Evolutionary conservation across 164 flowering plant species (phyloP).

Genomic region (Umbellularia californica): DNA sequence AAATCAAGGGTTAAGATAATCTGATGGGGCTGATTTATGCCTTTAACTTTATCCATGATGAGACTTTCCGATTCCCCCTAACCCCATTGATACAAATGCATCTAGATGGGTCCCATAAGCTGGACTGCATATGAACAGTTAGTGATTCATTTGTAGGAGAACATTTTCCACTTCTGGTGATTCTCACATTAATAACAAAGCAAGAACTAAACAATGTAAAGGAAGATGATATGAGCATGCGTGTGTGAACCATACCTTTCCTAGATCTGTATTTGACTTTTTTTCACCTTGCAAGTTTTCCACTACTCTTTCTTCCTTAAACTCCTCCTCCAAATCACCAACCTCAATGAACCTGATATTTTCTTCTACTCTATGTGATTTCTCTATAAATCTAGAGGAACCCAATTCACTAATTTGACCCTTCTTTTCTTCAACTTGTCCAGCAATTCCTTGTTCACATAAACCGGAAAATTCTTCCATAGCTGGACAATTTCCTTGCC

Average conservation of each 20-base stretch:
- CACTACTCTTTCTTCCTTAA: conserved; percentile 35
- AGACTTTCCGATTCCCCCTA: too few relatives aligned
- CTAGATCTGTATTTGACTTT: conserved; percentile 57
- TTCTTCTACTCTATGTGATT: conserved; percentile 25
- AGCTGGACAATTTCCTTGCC: conserved; percentile 30
- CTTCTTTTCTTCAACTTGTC: conserved; percentile 2
- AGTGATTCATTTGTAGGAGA: too few relatives aligned
- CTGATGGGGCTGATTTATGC: too few relatives aligned
- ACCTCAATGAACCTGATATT: conserved; percentile 38
- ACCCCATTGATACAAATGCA: too few relatives aligned
- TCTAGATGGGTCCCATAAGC: too few relatives aligned
- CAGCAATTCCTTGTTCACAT: conserved; percentile 4
- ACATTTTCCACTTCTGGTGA: too few relatives aligned
- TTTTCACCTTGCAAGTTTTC: conserved; percentile 77
- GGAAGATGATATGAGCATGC: too few relatives aligned
- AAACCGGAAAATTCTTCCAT: conserved; percentile 35
- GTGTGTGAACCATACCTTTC: conserved; percentile 34
- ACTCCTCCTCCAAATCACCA: conserved; percentile 30
- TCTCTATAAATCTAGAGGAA: conserved; percentile 20
- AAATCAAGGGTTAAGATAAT: too few relatives aligned
- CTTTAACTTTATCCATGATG: too few relatives aligned
- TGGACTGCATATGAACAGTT: too few relatives aligned
- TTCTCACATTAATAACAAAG: too few relatives aligned
- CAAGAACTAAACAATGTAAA: too few relatives aligned
- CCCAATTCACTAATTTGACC: conserved; percentile 17